phyloP scores from a whole-genome alignment of 1,284 basidiomycete genomes.

The Cryptococcus maquisensis region DNA sequence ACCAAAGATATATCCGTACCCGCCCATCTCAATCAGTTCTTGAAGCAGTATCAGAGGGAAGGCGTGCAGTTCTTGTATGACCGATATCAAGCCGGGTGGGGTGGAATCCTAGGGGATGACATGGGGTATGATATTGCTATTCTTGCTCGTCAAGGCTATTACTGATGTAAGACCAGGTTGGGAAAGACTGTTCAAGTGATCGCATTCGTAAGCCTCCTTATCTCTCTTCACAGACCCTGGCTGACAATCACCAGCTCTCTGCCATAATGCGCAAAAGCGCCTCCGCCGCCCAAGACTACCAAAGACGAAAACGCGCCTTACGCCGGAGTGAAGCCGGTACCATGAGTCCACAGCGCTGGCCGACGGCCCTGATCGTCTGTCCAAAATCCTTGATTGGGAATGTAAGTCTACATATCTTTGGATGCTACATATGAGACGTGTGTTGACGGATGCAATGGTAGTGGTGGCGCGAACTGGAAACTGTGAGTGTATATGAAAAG shows the following conservation, averaged over 20 bases:
- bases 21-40: constrained; percentile 50
- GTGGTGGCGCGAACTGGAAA: constrained; percentile 52
- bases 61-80: constrained; percentile 51
- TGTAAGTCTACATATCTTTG: constrained; percentile 30
- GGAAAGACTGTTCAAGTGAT: constrained; percentile 52
- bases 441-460: constrained; percentile 14
- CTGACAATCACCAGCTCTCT: constrained; percentile 36
- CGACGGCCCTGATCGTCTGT: constrained; percentile 44
- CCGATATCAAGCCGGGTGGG: constrained; percentile 46
- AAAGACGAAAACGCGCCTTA: constrained; percentile 32
- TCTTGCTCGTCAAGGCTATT: neutral
- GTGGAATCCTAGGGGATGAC: constrained; percentile 53
- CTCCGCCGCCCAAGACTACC: constrained; percentile 28
- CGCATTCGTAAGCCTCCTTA: constrained; percentile 30
- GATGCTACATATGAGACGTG: constrained; percentile 8
- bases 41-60: constrained; percentile 51
- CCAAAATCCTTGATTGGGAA: constrained; percentile 49
- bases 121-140: constrained; percentile 48
- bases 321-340: constrained; percentile 2
- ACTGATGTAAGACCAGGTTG: constrained; percentile 19
- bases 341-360: constrained; percentile 35
- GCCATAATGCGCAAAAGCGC: constrained; percentile 54
- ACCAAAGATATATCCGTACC: constrained; percentile 41
- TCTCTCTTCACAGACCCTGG: neutral
- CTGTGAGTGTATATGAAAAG: constrained; percentile 22